Evolutionary conservation across 202 grass and related monocot genomes (phyloP), one percentile per base, ranked within the genome.

Genomic region (Musa balbisiana): DNA sequence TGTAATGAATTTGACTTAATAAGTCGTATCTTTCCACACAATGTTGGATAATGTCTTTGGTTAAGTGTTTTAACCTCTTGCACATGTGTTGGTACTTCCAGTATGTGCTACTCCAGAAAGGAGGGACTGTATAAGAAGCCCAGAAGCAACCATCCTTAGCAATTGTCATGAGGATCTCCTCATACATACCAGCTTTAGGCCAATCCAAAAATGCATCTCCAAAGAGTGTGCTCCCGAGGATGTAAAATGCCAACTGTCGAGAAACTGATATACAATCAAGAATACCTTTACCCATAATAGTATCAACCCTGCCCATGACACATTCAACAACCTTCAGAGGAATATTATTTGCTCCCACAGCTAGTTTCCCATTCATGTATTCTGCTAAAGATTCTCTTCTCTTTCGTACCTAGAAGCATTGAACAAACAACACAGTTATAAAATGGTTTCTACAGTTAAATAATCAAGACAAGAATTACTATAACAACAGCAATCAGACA

Each of bases 101-200:
- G 85, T 94, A 99, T 73, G 75, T 82, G 72, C 83, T 76, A 80
- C 87, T 90, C 95, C 95, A 99, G 80, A 92, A 88, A 3, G 95
- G 95, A 53, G 71, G 73, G 50, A 99, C 64, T 69, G 76, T 64
- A 85, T 84, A 92, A 80, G 91, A 95, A 80, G 95, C 89, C 95
- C 95, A 99, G 62, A 90, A 95, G 80, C 89, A 92, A 67, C 91
- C 87, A 66, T 99, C 85, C 51, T 92, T 90, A 69, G 89, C 86
- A 53, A 99, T 80, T 69, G 76, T 79, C 87, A 84, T 92, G 49
- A 99, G 80, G 49, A 99, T 91, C 74, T 92, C 89, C 80, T 99
- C 91, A 62, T 92, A 99, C 22, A 76, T 58, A 70, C 70, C 55
- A 72, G 74, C 81, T 73, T 88, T 82, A 81, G 89, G 81, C 95